Evolutionary conservation across 2,329 filamentous ascomycete species (phyloP).

Genomic region (Fusarium cyanostomum): DNA sequence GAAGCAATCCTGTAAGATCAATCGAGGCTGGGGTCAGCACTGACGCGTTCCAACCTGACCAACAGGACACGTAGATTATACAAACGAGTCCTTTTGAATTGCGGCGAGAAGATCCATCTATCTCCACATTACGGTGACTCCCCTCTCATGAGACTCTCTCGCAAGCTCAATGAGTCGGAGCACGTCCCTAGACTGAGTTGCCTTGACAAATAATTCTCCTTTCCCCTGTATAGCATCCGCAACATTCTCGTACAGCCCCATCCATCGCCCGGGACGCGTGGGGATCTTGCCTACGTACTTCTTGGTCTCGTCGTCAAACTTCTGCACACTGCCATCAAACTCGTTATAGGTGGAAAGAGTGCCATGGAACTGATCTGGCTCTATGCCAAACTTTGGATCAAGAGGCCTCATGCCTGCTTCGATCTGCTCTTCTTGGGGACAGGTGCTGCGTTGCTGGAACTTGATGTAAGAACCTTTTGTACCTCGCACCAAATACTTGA

Average conservation of each 20-base stretch:
- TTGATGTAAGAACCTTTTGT: constrained; percentile 38
- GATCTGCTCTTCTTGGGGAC: constrained; percentile 45
- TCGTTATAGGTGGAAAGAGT: constrained; percentile 50
- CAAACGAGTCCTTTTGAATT: no score
- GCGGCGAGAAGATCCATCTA: no score
- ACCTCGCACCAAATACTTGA: constrained; percentile 31
- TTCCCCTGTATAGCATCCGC: constrained; percentile 50
- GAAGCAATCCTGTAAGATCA: no score
- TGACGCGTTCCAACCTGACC: no score
- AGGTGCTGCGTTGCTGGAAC: constrained; percentile 58
- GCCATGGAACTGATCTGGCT: constrained; percentile 34
- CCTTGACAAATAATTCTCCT: constrained; percentile 51
- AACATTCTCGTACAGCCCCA: constrained; percentile 54
- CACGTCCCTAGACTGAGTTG: constrained; percentile 51
- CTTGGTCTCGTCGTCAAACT: constrained; percentile 42
- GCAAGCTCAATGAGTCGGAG: constrained; percentile 52
- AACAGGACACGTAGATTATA: no score
- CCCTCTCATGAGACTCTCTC: constrained; percentile 50
- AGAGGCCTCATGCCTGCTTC: constrained; percentile 17
- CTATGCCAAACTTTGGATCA: constrained; percentile 29
- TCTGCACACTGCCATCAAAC: constrained; percentile 46
- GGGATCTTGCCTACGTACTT: constrained; percentile 51
- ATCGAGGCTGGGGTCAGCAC: no score
- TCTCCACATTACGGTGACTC: constrained; percentile 44
- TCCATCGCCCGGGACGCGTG: constrained; percentile 51